Percentiles rank a stretch among this genome's conserved stretches.
phyloP scores from a whole-genome alignment of 768 basidiomycete genomes.

The Kwoniella shandongensis region DNA sequence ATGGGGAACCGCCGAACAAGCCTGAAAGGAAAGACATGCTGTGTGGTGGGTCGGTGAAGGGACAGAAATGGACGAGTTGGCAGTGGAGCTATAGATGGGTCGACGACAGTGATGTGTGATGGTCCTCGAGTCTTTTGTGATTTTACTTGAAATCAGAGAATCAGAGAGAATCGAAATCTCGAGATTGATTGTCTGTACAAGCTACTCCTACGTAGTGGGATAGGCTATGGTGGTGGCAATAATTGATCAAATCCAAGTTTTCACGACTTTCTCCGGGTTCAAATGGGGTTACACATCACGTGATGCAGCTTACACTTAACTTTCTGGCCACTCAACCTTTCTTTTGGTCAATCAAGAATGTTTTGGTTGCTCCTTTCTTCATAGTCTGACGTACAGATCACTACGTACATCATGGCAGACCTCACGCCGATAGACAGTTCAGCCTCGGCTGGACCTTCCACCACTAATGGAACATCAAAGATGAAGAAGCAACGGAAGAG shows the following conservation, averaged over 20 bases:
- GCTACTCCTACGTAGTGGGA: too few species aligned
- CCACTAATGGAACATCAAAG: constrained; percentile 7
- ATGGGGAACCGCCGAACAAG: constrained; percentile 24
- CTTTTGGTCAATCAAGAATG: background rate
- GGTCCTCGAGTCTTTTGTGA: too few species aligned
- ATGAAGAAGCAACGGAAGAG: constrained; percentile 20
- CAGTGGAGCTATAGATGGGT: too few species aligned
- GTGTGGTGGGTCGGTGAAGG: background rate
- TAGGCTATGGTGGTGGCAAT: background rate
- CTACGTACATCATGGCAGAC: constrained; percentile 7
- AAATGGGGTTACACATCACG: background rate
- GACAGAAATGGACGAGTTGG: too few species aligned
- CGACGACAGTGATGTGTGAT: background rate
- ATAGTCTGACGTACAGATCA: background rate
- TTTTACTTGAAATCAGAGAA: background rate
- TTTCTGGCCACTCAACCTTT: too few species aligned
- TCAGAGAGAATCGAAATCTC: background rate
- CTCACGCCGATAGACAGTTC: background rate
- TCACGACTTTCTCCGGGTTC: constrained; percentile 4
- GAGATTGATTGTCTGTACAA: too few species aligned
- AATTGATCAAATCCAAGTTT: constrained; percentile 5
- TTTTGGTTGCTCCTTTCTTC: background rate
- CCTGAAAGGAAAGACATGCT: constrained; percentile 47
- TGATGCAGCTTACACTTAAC: background rate
- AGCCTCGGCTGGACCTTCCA: constrained; percentile 17